These are phyloP conservation scores for Claviceps sp. DNA, from an alignment of 2,329 filamentous ascomycete genomes.

Conservation along the genomic window DNA sequence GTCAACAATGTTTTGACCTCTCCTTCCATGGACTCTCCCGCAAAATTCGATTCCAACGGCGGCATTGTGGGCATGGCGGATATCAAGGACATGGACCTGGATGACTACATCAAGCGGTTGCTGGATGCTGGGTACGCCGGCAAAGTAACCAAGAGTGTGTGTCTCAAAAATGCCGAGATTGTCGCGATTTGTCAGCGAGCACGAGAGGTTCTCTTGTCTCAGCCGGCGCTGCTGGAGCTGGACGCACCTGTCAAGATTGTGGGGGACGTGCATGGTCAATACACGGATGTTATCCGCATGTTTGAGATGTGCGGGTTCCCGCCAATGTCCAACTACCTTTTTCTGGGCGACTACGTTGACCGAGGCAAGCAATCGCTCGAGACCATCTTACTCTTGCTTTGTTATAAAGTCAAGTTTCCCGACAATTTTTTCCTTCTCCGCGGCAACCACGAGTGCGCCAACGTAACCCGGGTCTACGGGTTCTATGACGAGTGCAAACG, in stretches of 20 bases:
- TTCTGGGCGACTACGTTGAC: slow-evolving; percentile 92
- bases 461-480: slow-evolving; percentile 88
- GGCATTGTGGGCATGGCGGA: slow-evolving; percentile 69
- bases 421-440: slow-evolving; percentile 94
- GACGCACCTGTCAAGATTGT: slow-evolving; percentile 96
- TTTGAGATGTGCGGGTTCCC: slow-evolving; percentile 99
- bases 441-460: slow-evolving; percentile 94
- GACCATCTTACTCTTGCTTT: slow-evolving; percentile 81
- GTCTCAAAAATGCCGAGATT: slow-evolving; percentile 95
- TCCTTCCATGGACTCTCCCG: slow-evolving; percentile 28
- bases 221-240: slow-evolving; percentile 83
- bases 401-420: slow-evolving; percentile 94
- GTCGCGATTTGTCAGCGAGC: slow-evolving; percentile 82
- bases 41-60: slow-evolving; percentile 28
- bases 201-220: slow-evolving; percentile 77
- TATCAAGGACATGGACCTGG: slow-evolving; percentile 83
- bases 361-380: slow-evolving; percentile 91
- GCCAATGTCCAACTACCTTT: slow-evolving; percentile 81
- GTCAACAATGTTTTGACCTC: slow-evolving; percentile 48
- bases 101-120: slow-evolving; percentile 92
- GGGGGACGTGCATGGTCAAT: slow-evolving; percentile 92
- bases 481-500: slow-evolving; percentile 99
- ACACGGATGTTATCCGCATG: slow-evolving; percentile 88
- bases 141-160: slow-evolving; percentile 95
- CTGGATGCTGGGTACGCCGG: slow-evolving; percentile 90